phyloP scores from a whole-genome alignment of 1,284 basidiomycete genomes.

The Apiotrichum domesticum region DNA sequence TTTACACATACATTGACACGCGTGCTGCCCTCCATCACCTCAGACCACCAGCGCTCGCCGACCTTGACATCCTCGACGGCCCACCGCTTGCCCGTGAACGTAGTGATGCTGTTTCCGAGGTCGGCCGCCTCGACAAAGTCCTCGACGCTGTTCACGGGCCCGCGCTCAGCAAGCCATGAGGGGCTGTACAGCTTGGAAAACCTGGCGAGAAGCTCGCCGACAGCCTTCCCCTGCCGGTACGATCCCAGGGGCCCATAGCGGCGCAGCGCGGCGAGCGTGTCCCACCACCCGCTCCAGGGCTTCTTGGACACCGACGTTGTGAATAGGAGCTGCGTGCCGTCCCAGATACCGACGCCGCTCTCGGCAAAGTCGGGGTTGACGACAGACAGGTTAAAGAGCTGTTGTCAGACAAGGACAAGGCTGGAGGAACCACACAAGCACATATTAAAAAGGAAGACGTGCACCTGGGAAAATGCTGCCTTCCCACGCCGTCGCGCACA shows the following conservation, averaged over 20 bases:
- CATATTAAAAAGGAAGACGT: too few relatives aligned
- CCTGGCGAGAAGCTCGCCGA: conserved; percentile 21
- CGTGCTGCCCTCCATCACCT: conserved; percentile 76
- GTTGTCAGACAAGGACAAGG: neutral
- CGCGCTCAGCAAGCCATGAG: conserved; percentile 26
- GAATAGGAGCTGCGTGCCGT: conserved; percentile 68
- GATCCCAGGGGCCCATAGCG: conserved; percentile 75
- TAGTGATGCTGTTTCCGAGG: conserved; percentile 47
- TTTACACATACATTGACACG: conserved; percentile 67
- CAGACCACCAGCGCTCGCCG: conserved; percentile 58
- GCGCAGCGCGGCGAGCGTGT: conserved; percentile 64
- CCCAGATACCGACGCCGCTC: conserved; percentile 46
- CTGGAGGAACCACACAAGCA: too few relatives aligned
- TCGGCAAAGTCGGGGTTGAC: conserved; percentile 50
- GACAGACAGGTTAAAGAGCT: conserved; percentile 67
- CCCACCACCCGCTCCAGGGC: conserved; percentile 56
- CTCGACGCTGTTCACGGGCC: conserved; percentile 27
- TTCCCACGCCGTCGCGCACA: too few relatives aligned
- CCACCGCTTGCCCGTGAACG: conserved; percentile 58
- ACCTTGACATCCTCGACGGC: conserved; percentile 54
- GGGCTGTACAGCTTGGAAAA: conserved; percentile 39
- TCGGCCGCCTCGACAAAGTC: conserved; percentile 32
- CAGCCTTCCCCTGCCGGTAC: conserved; percentile 51
- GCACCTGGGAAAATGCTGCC: too few relatives aligned
- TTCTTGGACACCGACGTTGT: conserved; percentile 50